Evolutionary conservation across 1,139 yeast genomes (phyloP), one percentile per base, ranked within the genome.

Genomic region (Arxiozyma telluris): DNA sequence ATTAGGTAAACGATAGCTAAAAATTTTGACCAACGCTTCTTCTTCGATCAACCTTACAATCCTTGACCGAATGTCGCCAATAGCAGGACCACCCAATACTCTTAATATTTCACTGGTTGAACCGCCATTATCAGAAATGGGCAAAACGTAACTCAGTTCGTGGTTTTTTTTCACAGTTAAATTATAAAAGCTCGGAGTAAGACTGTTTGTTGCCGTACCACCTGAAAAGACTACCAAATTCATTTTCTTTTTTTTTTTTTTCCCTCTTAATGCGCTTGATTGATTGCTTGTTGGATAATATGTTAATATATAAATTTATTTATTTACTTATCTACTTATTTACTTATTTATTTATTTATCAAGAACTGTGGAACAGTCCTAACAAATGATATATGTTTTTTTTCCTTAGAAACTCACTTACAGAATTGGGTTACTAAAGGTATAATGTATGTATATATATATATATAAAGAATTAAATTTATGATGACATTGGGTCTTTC

Each of bases 41-140:
- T 70, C 71, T 3, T 71, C 71, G 30, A 90, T 84, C 53, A 91
- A 71, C 53, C 94, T 71, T 0, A 91, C 87, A 45, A 90, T 76
- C 53, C 98, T 70, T 0, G 96, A 88, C 50, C 98, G 72, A 5
- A 91, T 77, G 65, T 91, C 98, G 1, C 98, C 98, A 55, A 91
- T 88, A 0, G 97, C 97, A 1, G 96, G 96, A 0, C 97, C 97
- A 1, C 96, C 96, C 22, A 91, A 76, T 1, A 90, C 90, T 18
- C 97, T 73, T n/a, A 90, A 77, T 41, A 91, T 78, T 70, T 91
- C 98, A 34, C 95, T 85, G 0, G 97, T 89, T 1, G 96, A 89
- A 1, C 97, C 98, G 25, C 98, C 98, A 66, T 91, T 91, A 67
- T 91, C 98, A 54, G 89, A 84, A 15, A 91, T 81, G 0, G 98